Evolutionary conservation across 768 basidiomycete genomes (phyloP).

Genomic region (Boletus rubroflammeus): DNA sequence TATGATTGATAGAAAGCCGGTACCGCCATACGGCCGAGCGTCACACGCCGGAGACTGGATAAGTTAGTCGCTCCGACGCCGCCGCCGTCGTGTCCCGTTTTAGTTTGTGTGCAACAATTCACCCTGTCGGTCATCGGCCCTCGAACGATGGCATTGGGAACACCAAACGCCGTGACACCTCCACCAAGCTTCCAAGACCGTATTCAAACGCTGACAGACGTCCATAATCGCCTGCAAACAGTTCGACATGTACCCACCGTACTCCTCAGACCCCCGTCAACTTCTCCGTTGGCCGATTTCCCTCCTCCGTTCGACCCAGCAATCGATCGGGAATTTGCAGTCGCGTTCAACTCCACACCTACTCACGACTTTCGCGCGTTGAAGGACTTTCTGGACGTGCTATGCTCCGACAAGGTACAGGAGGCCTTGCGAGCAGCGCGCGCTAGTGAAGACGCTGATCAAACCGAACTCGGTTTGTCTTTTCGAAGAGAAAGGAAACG

Average conservation of each 20-base stretch:
- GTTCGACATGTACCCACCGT: slow-evolving; percentile 45
- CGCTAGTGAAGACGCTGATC: slow-evolving; percentile 53
- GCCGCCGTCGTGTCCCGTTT: not conserved
- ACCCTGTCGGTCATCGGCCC: not conserved
- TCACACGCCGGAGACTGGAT: slow-evolving; percentile 5
- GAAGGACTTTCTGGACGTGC: slow-evolving; percentile 43
- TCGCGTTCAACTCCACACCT: slow-evolving; percentile 27
- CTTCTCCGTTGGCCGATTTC: slow-evolving; percentile 23
- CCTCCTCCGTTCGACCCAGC: slow-evolving; percentile 27
- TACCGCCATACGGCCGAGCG: slow-evolving; percentile 2
- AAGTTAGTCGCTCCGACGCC: not conserved
- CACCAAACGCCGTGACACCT: not conserved
- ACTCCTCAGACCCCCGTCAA: slow-evolving; percentile 40
- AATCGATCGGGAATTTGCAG: slow-evolving; percentile 28
- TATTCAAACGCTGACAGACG: slow-evolving; percentile 45
- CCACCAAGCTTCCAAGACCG: slow-evolving; percentile 37
- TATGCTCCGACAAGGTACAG: slow-evolving; percentile 53
- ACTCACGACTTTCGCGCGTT: slow-evolving; percentile 45
- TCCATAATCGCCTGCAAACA: slow-evolving; percentile 42
- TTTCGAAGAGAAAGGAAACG: slow-evolving; percentile 53
- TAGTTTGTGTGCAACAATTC: not conserved
- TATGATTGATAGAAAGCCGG: not conserved
- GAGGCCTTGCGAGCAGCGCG: slow-evolving; percentile 52
- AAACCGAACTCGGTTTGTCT: slow-evolving; percentile 43
- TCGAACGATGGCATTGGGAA: no score